phyloP scores from a whole-genome alignment of 2,329 filamentous ascomycete genomes.

The Pyricularia pennisetigena region DNA sequence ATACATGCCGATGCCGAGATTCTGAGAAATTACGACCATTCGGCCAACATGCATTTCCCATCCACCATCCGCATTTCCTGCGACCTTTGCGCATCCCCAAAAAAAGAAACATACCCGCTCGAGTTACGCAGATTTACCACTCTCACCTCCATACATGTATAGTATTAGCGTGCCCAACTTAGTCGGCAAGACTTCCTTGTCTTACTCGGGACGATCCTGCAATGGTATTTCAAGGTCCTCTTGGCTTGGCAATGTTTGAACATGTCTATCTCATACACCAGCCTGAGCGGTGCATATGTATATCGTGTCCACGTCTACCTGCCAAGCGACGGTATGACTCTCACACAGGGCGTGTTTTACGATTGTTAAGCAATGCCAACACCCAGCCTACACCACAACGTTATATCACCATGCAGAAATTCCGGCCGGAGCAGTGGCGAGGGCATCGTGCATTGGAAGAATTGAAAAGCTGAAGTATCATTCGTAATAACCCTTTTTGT shows the following conservation, averaged over 20 bases:
- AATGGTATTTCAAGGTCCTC: not conserved
- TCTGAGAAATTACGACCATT: no score
- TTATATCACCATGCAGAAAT: not conserved
- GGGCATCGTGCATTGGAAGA: not conserved
- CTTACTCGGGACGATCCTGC: conserved; percentile 1
- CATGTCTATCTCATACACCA: not conserved
- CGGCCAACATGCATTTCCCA: no score
- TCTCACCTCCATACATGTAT: no score
- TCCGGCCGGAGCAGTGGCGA: not conserved
- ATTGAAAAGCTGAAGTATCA: conserved; percentile 13
- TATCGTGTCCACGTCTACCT: not conserved
- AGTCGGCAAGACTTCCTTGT: not conserved
- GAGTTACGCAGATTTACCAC: no score
- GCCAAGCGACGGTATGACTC: not conserved
- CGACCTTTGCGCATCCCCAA: not conserved
- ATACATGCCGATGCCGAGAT: no score
- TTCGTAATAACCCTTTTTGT: conserved; percentile 18
- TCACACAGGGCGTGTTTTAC: not conserved
- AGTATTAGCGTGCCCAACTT: not conserved
- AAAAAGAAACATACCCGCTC: not conserved
- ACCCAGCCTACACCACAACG: not conserved
- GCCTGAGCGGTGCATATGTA: not conserved
- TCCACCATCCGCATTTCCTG: no score
- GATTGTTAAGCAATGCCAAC: not conserved
- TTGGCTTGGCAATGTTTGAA: not conserved